Percentiles rank a stretch among this genome's conserved stretches.
Evolutionary conservation across 768 basidiomycete species (phyloP).

Genomic region (Royoungia palumana): DNA sequence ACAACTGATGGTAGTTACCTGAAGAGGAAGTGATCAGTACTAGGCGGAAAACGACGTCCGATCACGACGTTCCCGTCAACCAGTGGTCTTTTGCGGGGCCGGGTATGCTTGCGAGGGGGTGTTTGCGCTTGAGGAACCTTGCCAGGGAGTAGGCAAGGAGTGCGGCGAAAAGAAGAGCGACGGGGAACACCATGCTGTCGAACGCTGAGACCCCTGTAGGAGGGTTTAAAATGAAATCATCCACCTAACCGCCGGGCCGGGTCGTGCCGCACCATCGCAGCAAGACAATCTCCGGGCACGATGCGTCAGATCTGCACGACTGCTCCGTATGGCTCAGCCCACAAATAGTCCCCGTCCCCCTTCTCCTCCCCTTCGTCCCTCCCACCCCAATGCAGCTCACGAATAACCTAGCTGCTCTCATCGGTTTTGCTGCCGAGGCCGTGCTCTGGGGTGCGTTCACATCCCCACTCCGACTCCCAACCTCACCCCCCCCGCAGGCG

Average conservation of each 20-base stretch:
- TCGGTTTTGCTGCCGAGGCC: constrained; percentile 38
- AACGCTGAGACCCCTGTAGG: too few species aligned
- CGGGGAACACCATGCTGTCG: background rate
- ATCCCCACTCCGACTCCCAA: too few species aligned
- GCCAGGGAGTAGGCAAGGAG: constrained; percentile 16
- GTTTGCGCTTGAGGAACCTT: constrained; percentile 12
- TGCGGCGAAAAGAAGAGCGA: constrained; percentile 2
- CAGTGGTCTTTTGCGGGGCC: constrained; percentile 36
- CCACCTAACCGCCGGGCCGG: too few species aligned
- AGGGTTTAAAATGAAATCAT: too few species aligned
- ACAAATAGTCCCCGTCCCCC: background rate
- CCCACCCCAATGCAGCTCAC: constrained; percentile 17
- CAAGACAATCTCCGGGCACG: background rate
- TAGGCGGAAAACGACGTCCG: too few species aligned
- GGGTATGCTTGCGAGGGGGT: constrained; percentile 20
- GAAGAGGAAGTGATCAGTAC: background rate
- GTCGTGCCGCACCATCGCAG: too few species aligned
- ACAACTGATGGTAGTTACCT: constrained; percentile 34
- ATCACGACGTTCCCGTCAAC: constrained; percentile 27
- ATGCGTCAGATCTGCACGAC: too few species aligned
- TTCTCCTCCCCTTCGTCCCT: background rate
- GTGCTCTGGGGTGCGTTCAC: constrained; percentile 32
- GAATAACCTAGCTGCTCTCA: constrained; percentile 32
- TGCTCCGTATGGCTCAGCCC: background rate
- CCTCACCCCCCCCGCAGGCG: constrained; percentile 1